phyloP scores from a whole-genome alignment of 257 asterid species.

The Phtheirospermum japonicum region DNA sequence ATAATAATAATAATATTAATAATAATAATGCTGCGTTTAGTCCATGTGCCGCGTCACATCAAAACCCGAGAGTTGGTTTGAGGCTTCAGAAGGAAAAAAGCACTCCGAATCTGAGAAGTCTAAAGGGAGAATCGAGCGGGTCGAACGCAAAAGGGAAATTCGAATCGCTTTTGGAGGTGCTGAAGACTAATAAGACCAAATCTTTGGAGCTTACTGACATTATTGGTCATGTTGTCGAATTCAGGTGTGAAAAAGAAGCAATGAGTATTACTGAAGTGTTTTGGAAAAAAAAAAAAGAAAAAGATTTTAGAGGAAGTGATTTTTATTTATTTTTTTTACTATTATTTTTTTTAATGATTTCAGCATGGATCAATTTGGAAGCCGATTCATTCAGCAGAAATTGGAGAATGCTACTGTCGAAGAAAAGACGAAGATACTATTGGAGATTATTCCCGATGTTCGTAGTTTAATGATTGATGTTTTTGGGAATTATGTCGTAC shows the following conservation, averaged over 20 bases:
- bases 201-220: conserved; percentile 66
- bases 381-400: conserved; percentile 93
- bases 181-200: conserved; percentile 65
- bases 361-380: conserved; percentile 90
- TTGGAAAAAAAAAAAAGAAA: neutral
- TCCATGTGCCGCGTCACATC: conserved; percentile 29
- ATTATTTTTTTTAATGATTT: conserved; percentile 18
- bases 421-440: conserved; percentile 68
- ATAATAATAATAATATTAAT: neutral
- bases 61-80: conserved; percentile 35
- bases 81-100: conserved; percentile 47
- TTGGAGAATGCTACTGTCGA: conserved; percentile 70
- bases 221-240: conserved; percentile 62
- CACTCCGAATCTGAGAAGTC: conserved; percentile 35
- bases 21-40: conserved; percentile 29
- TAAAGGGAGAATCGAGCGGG: conserved; percentile 43
- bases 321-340: neutral
- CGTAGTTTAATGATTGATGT: conserved; percentile 76
- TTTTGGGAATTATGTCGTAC: conserved; percentile 90
- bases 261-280: neutral
- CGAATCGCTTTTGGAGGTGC: conserved; percentile 51
- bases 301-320: neutral
- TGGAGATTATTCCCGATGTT: conserved; percentile 64
- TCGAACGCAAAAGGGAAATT: conserved; percentile 42
- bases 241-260: conserved; percentile 52